A percentile compares a stretch with the other conserved stretches of the same genome.
Evolutionary conservation across 257 asterid genomes (phyloP).

Genomic region (Nicotiana obtusifolia): DNA sequence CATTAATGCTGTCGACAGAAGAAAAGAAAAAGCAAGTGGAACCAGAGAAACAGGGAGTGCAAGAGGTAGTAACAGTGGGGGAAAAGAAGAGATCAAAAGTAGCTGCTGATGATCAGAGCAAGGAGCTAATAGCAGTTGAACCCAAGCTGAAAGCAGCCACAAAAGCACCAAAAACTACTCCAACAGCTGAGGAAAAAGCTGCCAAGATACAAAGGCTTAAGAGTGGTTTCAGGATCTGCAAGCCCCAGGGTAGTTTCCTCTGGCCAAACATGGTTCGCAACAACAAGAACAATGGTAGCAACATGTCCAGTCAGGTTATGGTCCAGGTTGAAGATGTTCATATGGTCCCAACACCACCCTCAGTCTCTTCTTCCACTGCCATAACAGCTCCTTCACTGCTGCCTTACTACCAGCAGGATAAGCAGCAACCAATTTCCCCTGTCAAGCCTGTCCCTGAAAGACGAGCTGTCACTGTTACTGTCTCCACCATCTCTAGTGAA

Average conservation of each 20-base stretch:
- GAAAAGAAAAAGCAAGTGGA: constrained; percentile 26
- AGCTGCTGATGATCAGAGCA: constrained; percentile 16
- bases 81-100: constrained; percentile 22
- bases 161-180: constrained; percentile 5
- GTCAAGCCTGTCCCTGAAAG: constrained; percentile 86
- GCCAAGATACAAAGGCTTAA: constrained; percentile 81
- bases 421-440: constrained; percentile 32
- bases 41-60: constrained; percentile 28
- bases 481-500: constrained; percentile 40
- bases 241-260: constrained; percentile 89
- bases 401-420: constrained; percentile 23
- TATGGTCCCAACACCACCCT: constrained; percentile 78
- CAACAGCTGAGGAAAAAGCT: constrained; percentile 62
- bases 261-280: constrained; percentile 88
- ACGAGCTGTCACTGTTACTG: constrained; percentile 55
- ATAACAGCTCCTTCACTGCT: constrained; percentile 40
- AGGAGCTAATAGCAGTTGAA: constrained; percentile 10
- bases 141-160: neutral
- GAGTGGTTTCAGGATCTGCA: constrained; percentile 98
- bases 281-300: constrained; percentile 17
- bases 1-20: constrained; percentile 43
- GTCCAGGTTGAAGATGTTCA: constrained; percentile 64
- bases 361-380: constrained; percentile 71
- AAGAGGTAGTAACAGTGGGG: constrained; percentile 28
- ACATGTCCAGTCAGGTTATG: constrained; percentile 30